Evolutionary conservation across 148 eudicot species (phyloP), one percentile per base, ranked within the genome.

Genomic region (Fagopyrum homotropicum): DNA sequence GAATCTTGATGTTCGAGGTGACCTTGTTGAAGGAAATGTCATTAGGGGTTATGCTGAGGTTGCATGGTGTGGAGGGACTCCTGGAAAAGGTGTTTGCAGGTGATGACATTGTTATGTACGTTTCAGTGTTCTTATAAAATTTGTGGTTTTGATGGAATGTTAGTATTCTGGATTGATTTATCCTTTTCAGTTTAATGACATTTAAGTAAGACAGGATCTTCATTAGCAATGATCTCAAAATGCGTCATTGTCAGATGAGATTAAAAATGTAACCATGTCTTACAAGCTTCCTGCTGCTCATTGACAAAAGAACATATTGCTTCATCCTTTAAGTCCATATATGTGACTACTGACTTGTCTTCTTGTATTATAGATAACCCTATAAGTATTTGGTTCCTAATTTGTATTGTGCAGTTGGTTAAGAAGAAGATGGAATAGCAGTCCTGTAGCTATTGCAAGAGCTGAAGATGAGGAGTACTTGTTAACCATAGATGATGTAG

Each of bases 61-160:
- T 83, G 97, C 99, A 64, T 95, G 99, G 99, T 95, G 99, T 75
- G 99, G 99, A 63, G 99, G 98, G 72, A 88, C 94, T 81, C 99
- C 99, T 66, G 98, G 88, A 70, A 90, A 85, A 83, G 89, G 99
- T 77, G 90, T 95, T 87, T 79, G 92, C 73, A 95, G 99, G 99
- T 95, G 75, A 79, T 72, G 30, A 50, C 47, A 29, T 19, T 50
- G 26, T 60, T 16, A 4, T 12, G 45, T 66, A 59, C 48, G 73
- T 68, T 74, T 73, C 22, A 69, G 46, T 66, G 47, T 40, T 66
- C 69, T 2, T 48, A 45, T 77, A 9, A 19, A 48, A 50, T 57
- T 22, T 69, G 45, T 51, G 51, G 72, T 70, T 74, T 66, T 43
- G 47, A 35, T 30, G 19, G 47, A 66, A 16, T 66, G 68, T 26